Conservation (phyloP, 2,329 filamentous ascomycete species). For the Diplodia seriata region DNA sequence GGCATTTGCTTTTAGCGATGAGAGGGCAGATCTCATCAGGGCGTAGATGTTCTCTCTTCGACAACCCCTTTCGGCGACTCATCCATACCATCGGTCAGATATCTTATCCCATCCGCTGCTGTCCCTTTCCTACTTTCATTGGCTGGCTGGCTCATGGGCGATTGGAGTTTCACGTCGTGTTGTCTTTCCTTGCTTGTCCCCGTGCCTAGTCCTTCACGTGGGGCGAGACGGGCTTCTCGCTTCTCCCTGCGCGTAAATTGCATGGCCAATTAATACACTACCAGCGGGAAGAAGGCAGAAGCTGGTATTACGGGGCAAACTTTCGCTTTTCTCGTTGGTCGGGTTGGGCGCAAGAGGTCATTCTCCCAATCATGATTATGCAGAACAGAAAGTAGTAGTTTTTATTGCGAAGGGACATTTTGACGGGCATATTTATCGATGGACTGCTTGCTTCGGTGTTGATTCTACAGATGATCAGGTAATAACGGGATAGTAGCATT, state of each 20-base stretch:
- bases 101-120: not conserved
- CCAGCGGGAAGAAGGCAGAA: not conserved
- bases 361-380: not conserved
- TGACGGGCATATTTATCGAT: not conserved
- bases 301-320: not conserved
- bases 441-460: not conserved
- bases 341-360: constrained; percentile 3
- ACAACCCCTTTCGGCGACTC: constrained; percentile 26
- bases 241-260: constrained; percentile 13
- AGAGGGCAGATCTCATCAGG: constrained; percentile 12
- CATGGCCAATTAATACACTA: not conserved
- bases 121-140: not conserved
- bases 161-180: not conserved
- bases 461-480: not conserved
- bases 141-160: not conserved
- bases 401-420: constrained; percentile 16
- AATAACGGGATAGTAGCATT: not conserved
- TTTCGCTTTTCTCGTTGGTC: not conserved
- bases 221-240: not conserved
- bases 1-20: constrained; percentile 14
- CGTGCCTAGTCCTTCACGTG: not conserved
- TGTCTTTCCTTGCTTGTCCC: not conserved
- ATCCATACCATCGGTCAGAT: constrained; percentile 15
- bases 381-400: constrained; percentile 24
- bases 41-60: constrained; percentile 25